A percentile compares a stretch with the other conserved stretches of the same genome.
phyloP scores from a whole-genome alignment of 2,329 filamentous ascomycete genomes.

The Aureobasidium pullulans region DNA sequence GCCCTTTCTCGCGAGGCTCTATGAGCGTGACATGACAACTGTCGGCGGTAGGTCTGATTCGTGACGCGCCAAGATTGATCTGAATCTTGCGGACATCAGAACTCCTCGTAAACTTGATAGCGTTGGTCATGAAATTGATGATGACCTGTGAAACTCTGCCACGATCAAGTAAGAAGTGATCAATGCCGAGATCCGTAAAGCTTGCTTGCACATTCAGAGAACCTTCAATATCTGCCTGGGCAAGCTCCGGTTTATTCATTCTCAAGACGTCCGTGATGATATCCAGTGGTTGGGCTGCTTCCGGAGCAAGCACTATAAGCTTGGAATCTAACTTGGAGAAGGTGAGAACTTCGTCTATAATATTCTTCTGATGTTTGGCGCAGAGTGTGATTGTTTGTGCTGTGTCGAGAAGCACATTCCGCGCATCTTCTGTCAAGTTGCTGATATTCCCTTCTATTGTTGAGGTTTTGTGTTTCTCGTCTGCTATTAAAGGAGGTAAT shows the following conservation, averaged over 20 bases:
- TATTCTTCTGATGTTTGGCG: conserved; percentile 28
- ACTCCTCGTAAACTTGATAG: conserved; percentile 41
- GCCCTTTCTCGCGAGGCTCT: conserved; percentile 12
- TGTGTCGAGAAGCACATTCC: background rate
- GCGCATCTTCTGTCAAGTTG: background rate
- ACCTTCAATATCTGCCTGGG: conserved; percentile 20
- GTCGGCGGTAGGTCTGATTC: conserved; percentile 21
- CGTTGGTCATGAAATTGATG: conserved; percentile 37
- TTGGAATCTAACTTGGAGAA: conserved; percentile 30
- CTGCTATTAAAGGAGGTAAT: background rate
- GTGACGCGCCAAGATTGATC: conserved; percentile 31
- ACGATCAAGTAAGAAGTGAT: conserved; percentile 34
- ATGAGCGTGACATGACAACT: conserved; percentile 16
- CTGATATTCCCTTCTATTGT: background rate
- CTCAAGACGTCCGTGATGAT: conserved; percentile 25
- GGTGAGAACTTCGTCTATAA: conserved; percentile 41
- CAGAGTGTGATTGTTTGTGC: conserved; percentile 25
- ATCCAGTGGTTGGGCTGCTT: background rate
- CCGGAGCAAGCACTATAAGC: background rate
- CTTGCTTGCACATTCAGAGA: conserved; percentile 29
- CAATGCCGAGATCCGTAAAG: conserved; percentile 27
- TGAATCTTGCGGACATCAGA: conserved; percentile 29
- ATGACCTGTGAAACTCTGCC: conserved; percentile 37
- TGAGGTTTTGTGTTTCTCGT: background rate
- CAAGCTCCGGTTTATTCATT: conserved; percentile 19